phyloP scores from a whole-genome alignment of 768 basidiomycete genomes.

The Termitomyces sp. region DNA sequence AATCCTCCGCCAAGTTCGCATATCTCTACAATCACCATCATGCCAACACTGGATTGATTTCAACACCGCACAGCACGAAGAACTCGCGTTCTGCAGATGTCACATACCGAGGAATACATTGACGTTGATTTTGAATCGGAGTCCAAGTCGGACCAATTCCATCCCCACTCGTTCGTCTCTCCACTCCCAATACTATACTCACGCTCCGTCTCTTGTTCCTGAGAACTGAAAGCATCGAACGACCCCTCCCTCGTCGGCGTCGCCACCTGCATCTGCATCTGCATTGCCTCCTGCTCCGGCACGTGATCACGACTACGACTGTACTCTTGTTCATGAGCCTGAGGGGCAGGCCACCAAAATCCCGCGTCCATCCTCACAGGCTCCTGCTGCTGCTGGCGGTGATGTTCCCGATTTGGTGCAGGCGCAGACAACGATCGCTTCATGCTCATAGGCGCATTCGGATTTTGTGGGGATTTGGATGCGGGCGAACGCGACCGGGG shows the following conservation, averaged over 20 bases:
- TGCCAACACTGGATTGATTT: too few relatives aligned
- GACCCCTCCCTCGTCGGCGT: slow-evolving; percentile 15
- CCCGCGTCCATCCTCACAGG: not conserved
- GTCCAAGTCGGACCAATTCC: not conserved
- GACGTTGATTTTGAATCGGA: not conserved
- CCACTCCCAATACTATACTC: not conserved
- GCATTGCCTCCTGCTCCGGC: not conserved
- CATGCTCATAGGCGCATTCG: not conserved
- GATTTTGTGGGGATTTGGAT: not conserved
- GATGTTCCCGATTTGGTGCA: not conserved
- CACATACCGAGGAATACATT: not conserved
- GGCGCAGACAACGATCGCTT: not conserved
- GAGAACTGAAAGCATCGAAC: slow-evolving; percentile 1
- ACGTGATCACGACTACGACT: not conserved
- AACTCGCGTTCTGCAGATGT: too few relatives aligned
- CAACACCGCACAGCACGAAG: not conserved
- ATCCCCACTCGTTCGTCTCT: not conserved
- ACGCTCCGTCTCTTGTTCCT: not conserved
- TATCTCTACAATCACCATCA: too few relatives aligned
- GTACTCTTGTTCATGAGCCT: not conserved
- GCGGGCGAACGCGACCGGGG: not conserved
- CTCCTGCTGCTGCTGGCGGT: not conserved
- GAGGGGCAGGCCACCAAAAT: slow-evolving; percentile 6
- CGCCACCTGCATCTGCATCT: slow-evolving; percentile 1
- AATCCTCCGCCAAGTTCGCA: too few relatives aligned